Percentiles rank a stretch among this genome's conserved stretches.
Conservation (phyloP, 2,329 filamentous ascomycete species). For the Colletotrichum tropicale region DNA sequence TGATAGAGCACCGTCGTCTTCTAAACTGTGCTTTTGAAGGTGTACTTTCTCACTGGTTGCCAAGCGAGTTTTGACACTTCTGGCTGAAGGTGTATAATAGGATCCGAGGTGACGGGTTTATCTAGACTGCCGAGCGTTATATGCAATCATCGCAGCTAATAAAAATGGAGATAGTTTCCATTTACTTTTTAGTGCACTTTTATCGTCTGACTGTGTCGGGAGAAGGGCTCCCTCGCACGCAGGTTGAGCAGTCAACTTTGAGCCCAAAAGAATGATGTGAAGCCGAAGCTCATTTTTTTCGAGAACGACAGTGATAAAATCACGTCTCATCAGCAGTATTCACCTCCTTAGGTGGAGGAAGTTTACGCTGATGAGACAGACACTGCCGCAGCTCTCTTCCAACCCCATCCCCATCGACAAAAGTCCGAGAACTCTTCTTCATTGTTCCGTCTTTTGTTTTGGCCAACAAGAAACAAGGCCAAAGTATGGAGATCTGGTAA, state of each 20-base stretch:
- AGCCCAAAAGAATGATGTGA: neutral
- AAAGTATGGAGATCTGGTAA: accelerated
- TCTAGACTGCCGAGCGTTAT: neutral
- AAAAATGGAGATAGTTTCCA: neutral
- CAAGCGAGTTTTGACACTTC: neutral
- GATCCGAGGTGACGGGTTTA: neutral
- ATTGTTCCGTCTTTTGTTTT: neutral
- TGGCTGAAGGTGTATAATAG: neutral
- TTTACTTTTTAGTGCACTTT: neutral
- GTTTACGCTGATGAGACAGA: neutral
- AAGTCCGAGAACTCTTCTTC: neutral
- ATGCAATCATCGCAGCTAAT: neutral
- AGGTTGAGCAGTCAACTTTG: neutral
- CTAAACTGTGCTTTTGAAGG: neutral
- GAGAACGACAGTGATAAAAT: neutral
- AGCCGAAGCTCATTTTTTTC: accelerated
- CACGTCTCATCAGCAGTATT: neutral
- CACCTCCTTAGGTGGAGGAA: neutral
- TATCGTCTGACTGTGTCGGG: neutral
- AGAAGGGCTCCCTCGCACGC: neutral
- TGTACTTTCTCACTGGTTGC: neutral
- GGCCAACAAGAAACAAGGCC: accelerated
- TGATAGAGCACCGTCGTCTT: neutral
- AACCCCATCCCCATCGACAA: neutral
- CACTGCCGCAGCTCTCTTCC: neutral